Percentiles rank a stretch among this genome's conserved stretches.
phyloP scores from a whole-genome alignment of 768 basidiomycete genomes.

The Rhizopogon vulgaris region DNA sequence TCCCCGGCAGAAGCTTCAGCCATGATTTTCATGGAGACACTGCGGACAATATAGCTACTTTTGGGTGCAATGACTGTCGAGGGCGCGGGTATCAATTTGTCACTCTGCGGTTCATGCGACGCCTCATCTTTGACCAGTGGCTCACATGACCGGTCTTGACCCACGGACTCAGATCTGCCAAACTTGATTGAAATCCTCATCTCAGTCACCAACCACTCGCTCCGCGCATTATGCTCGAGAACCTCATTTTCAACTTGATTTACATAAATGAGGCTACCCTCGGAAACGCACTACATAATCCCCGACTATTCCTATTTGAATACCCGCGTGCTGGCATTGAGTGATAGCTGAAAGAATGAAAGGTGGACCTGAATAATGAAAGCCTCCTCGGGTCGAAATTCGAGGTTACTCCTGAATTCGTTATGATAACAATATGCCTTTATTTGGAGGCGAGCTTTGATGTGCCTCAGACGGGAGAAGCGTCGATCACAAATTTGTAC shows the following conservation, averaged over 20 bases:
- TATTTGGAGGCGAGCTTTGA: constrained; percentile 9
- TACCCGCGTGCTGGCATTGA: not conserved
- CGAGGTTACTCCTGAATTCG: constrained; percentile 1
- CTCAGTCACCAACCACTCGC: not conserved
- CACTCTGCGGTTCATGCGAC: not conserved
- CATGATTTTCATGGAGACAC: constrained; percentile 13
- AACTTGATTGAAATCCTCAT: not conserved
- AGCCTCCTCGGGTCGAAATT: not conserved
- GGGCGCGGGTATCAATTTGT: not conserved
- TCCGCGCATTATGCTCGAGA: not conserved
- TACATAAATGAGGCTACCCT: not conserved
- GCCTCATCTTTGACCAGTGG: not conserved
- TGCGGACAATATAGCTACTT: constrained; percentile 8
- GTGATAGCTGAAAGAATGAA: not conserved
- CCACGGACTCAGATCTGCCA: not conserved
- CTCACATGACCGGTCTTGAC: not conserved
- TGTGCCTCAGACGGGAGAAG: constrained; percentile 13
- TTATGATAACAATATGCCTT: constrained; percentile 9
- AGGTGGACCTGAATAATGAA: not conserved
- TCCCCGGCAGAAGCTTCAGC: constrained; percentile 9
- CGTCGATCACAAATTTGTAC: constrained; percentile 10
- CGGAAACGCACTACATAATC: constrained; percentile 3
- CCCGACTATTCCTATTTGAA: constrained; percentile 3
- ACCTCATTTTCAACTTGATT: not conserved
- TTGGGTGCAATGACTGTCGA: not conserved